These are phyloP conservation scores for Colletotrichum limetticola DNA, from an alignment of 2,329 filamentous ascomycete genomes.

Conservation along the genomic window DNA sequence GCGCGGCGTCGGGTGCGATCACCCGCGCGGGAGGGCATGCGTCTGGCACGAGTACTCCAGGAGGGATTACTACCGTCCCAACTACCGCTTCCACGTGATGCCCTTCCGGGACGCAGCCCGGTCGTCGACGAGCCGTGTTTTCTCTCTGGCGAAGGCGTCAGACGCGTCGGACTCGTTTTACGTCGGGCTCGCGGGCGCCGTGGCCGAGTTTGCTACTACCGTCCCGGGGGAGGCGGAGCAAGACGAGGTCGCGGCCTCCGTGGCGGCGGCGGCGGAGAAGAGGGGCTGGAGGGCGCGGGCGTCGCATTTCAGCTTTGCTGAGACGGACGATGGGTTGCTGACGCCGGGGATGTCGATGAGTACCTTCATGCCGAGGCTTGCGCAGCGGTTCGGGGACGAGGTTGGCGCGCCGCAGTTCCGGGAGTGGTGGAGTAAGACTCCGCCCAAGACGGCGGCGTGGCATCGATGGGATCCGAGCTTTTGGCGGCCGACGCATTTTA, in stretches of 20 bases:
- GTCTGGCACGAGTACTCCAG: conserved; percentile 60
- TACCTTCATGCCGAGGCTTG: conserved; percentile 30
- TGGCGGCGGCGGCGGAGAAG: conserved; percentile 22
- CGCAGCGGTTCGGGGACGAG: conserved; percentile 30
- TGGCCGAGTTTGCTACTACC: conserved; percentile 52
- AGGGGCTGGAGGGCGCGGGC: conserved; percentile 23
- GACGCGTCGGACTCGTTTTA: conserved; percentile 61
- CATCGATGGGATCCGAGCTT: conserved; percentile 31
- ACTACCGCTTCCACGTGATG: conserved; percentile 57
- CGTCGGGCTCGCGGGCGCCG: conserved; percentile 58
- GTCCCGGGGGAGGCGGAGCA: conserved; percentile 1
- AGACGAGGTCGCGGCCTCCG: neutral
- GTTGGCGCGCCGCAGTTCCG: conserved; percentile 20
- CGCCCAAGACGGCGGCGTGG: conserved; percentile 26
- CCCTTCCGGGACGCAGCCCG: conserved; percentile 37
- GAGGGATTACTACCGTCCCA: conserved; percentile 58
- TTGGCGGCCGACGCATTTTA: conserved; percentile 32
- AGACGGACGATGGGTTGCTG: conserved; percentile 42
- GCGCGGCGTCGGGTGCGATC: conserved; percentile 46
- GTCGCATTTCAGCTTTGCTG: conserved; percentile 38
- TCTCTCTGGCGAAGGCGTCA: conserved; percentile 59
- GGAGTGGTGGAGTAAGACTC: conserved; percentile 11
- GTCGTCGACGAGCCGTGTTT: conserved; percentile 46
- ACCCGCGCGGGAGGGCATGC: conserved; percentile 47
- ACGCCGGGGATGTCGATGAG: conserved; percentile 30